Evolutionary conservation across 1,284 basidiomycete species (phyloP).

Genomic region (Cutaneotrichosporon mucoides): DNA sequence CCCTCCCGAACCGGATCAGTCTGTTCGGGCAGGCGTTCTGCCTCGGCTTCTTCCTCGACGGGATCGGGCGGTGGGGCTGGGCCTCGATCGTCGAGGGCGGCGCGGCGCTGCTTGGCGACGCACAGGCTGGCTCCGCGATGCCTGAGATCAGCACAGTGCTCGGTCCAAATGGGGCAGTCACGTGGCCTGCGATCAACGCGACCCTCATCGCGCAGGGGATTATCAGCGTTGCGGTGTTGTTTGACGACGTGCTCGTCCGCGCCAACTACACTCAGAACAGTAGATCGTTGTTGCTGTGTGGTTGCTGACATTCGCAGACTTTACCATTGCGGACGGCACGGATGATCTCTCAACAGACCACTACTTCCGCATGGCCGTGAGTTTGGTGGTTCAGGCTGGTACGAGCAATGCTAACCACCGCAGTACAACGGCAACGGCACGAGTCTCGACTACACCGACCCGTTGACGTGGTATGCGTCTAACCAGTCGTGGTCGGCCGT

Average conservation of each 20-base stretch:
- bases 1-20: slow-evolving; percentile 37
- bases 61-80: slow-evolving; percentile 45
- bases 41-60: slow-evolving; percentile 43
- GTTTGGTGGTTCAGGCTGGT: slow-evolving; percentile 7
- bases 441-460: slow-evolving; percentile 32
- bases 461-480: slow-evolving; percentile 12
- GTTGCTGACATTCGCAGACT: slow-evolving; percentile 6
- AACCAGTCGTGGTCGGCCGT: slow-evolving; percentile 11
- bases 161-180: slow-evolving; percentile 1
- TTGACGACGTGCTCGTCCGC: slow-evolving; percentile 30
- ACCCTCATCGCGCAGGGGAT: slow-evolving; percentile 18
- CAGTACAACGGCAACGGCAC: slow-evolving; percentile 28
- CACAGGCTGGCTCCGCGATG: slow-evolving; percentile 15
- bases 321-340: slow-evolving; percentile 13
- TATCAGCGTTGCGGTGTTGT: slow-evolving; percentile 22
- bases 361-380: slow-evolving; percentile 36
- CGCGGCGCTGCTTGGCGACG: slow-evolving; percentile 24
- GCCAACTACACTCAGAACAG: slow-evolving; percentile 12
- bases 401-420: not conserved
- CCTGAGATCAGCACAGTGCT: slow-evolving; percentile 13
- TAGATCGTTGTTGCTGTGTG: not conserved
- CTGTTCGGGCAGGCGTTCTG: slow-evolving; percentile 38
- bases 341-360: slow-evolving; percentile 22
- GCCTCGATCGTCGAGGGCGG: slow-evolving; percentile 35
- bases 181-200: slow-evolving; percentile 18